Base-by-base conservation (phyloP, 495 filamentous ascomycete species). In the Physcia stellaris region DNA sequence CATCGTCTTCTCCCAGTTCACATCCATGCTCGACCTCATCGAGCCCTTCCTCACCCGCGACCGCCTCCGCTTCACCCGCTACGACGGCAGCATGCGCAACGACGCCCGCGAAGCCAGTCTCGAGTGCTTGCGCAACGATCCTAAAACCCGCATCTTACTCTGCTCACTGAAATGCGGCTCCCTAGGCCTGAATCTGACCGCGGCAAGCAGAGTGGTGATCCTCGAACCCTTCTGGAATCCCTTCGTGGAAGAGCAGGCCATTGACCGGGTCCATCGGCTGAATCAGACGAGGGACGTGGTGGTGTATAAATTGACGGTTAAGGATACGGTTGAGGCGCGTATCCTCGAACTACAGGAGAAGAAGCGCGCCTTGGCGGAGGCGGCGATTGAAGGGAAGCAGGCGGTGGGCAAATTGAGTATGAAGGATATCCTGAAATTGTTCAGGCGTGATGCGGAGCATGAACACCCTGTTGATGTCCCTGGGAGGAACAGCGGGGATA, bases 211-310 rank as follows among this genome's bases (percentile, higher is more conserved):
- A 24, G 90, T 98, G 6, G 73, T 98, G 27, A 95, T 98, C 52
- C 62, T 98, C 22, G 90, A 98, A 53, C 90, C 90, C 0, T 98
- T 96, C 59, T 98, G 90, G 90, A 98, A 98, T 59, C 82, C 90
- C 32, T 98, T 98, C 48, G 82, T 96, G 19, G 90, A 98, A 68
- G 90, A 95, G 57, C 90, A 96, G 67, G 90, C 90, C 7, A 98
- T 98, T 48, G 90, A 98, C 56, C 86, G 90, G 30, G 90, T 98
- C 32, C 90, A 98, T 48, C 83, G 90, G 9, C 75, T 98, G 29
- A 95, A 90, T 39, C 90, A 98, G 60, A 94, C 85, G 11, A 64
- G 83, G 11, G 87, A 95, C 52, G 90, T 98, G 27, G 73, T 84
- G 17, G 86, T 98, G 38, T 98, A 93, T 66, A 87, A 86, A 46